phyloP scores from a whole-genome alignment of 352 stramenopile genomes.

The Achlya hypogyna region DNA sequence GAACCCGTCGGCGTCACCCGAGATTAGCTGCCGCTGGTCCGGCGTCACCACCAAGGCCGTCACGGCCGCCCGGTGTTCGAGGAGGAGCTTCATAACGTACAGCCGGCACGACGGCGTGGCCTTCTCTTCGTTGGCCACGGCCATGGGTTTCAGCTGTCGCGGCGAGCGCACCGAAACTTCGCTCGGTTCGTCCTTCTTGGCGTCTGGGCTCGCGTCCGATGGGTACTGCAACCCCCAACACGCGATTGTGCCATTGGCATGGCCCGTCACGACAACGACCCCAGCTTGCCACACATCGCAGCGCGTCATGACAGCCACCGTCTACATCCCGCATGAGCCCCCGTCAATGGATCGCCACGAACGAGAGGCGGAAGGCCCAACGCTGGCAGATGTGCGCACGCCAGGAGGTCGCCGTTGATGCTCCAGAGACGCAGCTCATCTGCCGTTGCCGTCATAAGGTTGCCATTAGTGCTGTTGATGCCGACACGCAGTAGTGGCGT shows the following conservation, averaged over 20 bases:
- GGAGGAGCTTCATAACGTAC: conserved; percentile 61
- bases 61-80: conserved; percentile 53
- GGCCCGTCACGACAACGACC: conserved; percentile 53
- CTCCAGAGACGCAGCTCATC: conserved; percentile 60
- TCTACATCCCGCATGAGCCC: conserved; percentile 25
- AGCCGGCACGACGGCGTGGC: conserved; percentile 56
- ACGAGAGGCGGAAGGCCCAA: conserved; percentile 51
- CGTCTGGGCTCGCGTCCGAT: conserved; percentile 29
- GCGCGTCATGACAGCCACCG: conserved; percentile 43
- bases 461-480: conserved; percentile 62
- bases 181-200: conserved; percentile 7
- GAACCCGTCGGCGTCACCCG: conserved; percentile 48
- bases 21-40: conserved; percentile 62
- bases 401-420: conserved; percentile 68
- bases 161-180: not conserved
- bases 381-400: conserved; percentile 29
- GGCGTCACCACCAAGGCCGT: conserved; percentile 43
- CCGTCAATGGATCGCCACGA: not conserved
- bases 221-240: conserved; percentile 60
- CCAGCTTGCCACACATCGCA: conserved; percentile 67
- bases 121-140: conserved; percentile 14
- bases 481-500: conserved; percentile 39
- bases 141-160: not conserved
- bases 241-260: conserved; percentile 61
- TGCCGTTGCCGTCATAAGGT: conserved; percentile 42